Conservation (phyloP, 2,329 filamentous ascomycete genomes). For the Plenodomus lindquistii region DNA sequence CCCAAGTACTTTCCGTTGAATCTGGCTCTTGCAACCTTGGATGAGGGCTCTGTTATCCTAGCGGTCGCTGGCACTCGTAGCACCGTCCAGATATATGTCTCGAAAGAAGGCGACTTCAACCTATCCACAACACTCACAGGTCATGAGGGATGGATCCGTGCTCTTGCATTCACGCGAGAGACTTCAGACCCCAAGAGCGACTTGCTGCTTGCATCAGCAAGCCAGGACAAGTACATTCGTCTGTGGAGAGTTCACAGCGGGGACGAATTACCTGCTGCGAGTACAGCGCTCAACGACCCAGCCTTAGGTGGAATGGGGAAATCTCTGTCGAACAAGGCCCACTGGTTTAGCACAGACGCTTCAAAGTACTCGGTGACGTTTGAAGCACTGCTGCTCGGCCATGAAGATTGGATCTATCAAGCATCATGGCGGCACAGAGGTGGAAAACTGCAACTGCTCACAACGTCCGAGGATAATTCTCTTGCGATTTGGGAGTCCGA, state of each 20-base stretch:
- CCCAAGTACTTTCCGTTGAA: conserved; percentile 84
- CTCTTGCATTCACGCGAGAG: conserved; percentile 76
- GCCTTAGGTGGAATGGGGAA: conserved; percentile 65
- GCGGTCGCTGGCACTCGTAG: conserved; percentile 85
- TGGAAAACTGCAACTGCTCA: conserved; percentile 71
- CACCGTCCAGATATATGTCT: conserved; percentile 77
- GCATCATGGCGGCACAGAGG: conserved; percentile 69
- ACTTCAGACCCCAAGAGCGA: conserved; percentile 61
- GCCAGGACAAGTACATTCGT: conserved; percentile 95
- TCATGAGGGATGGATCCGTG: conserved; percentile 94
- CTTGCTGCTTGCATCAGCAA: conserved; percentile 84
- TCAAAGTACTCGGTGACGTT: conserved; percentile 82
- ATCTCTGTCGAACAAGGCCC: conserved; percentile 85
- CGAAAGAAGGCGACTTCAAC: conserved; percentile 63
- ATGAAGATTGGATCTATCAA: conserved; percentile 98
- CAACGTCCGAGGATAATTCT: conserved; percentile 93
- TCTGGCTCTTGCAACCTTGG: conserved; percentile 68
- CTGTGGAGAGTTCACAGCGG: conserved; percentile 85
- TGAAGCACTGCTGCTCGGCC: conserved; percentile 88
- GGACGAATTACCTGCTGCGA: conserved; percentile 63
- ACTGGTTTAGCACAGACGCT: conserved; percentile 66
- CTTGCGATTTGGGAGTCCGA: conserved; percentile 92
- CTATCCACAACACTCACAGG: conserved; percentile 78
- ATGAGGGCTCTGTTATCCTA: conserved; percentile 64
- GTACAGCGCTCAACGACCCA: conserved; percentile 60